Percentiles rank a stretch among this genome's conserved stretches.
Conservation (phyloP, 352 stramenopile genomes). For the Pythium volutum region DNA sequence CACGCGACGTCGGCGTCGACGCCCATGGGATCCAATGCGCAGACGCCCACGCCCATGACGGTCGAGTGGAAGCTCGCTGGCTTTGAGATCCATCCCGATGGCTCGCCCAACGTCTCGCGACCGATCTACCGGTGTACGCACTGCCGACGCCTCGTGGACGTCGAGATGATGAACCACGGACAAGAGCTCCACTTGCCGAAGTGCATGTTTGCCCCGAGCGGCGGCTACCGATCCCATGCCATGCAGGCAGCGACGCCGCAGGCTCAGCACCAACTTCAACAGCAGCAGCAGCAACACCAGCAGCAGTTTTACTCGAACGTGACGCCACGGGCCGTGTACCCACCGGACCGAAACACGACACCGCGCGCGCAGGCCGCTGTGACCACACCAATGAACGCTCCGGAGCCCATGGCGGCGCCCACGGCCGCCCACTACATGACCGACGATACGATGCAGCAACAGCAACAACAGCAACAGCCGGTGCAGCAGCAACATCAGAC, state of each 20-base stretch:
- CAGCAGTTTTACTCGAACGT: constrained; percentile 33
- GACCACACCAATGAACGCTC: constrained; percentile 13
- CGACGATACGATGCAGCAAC: neutral
- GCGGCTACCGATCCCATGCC: constrained; percentile 2
- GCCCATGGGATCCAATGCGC: constrained; percentile 14
- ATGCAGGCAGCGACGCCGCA: constrained; percentile 10
- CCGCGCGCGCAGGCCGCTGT: constrained; percentile 4
- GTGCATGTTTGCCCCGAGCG: constrained; percentile 40
- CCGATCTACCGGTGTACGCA: constrained; percentile 79
- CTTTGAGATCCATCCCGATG: constrained; percentile 77
- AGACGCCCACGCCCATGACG: constrained; percentile 16
- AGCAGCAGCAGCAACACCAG: constrained; percentile 36
- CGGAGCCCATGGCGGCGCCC: constrained; percentile 9
- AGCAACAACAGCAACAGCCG: neutral
- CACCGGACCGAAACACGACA: constrained; percentile 14
- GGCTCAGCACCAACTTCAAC: constrained; percentile 24
- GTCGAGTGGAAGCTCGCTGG: constrained; percentile 75
- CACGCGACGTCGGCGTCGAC: constrained; percentile 25
- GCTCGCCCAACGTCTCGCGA: constrained; percentile 55
- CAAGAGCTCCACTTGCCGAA: constrained; percentile 52
- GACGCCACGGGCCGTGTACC: constrained; percentile 23
- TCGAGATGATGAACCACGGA: constrained; percentile 65
- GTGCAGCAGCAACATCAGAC: neutral
- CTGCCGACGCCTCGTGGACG: constrained; percentile 61
- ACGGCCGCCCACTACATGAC: constrained; percentile 10